Percentiles rank a stretch among this genome's conserved stretches.
Conservation (phyloP, 371 early-diverging fungal species). For the Rhizopus microsporus region DNA sequence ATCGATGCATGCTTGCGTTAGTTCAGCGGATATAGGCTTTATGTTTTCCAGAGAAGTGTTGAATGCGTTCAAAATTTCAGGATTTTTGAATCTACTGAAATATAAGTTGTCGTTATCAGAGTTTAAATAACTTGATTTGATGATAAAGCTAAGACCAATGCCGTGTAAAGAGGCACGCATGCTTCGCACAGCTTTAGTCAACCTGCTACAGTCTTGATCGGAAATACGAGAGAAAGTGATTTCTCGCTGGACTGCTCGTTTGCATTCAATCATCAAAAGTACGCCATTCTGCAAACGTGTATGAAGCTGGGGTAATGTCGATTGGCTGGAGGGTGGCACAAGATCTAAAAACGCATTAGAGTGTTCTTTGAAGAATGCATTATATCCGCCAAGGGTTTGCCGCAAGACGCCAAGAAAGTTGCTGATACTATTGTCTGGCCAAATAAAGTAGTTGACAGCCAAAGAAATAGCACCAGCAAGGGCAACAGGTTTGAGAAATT, state of each 20-base stretch:
- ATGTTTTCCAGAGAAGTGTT: constrained; percentile 1
- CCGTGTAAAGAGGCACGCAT: constrained; percentile 38
- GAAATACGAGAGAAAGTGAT: constrained; percentile 32
- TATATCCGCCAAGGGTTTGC: constrained; percentile 27
- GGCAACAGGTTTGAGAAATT: constrained; percentile 37
- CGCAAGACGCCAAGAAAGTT: constrained; percentile 31
- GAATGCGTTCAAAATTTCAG: constrained; percentile 18
- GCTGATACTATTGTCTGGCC: constrained; percentile 48
- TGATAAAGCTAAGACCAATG: constrained; percentile 36
- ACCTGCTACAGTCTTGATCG: constrained; percentile 31
- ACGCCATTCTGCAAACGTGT: constrained; percentile 28
- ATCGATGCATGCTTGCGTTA: constrained; percentile 10
- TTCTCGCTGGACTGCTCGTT: constrained; percentile 46
- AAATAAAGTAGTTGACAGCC: constrained; percentile 36
- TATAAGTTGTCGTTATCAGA: constrained; percentile 10
- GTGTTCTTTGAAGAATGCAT: constrained; percentile 38
- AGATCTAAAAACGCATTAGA: constrained; percentile 31
- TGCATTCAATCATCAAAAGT: constrained; percentile 40
- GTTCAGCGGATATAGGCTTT: background rate
- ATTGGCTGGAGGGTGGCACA: background rate
- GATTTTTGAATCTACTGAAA: constrained; percentile 13
- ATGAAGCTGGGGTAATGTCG: constrained; percentile 30
- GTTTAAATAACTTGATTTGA: constrained; percentile 25
- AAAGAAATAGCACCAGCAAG: constrained; percentile 36
- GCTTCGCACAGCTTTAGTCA: constrained; percentile 27